Conservation (phyloP, 2,329 filamentous ascomycete species). For the Talaromyces piceae region DNA sequence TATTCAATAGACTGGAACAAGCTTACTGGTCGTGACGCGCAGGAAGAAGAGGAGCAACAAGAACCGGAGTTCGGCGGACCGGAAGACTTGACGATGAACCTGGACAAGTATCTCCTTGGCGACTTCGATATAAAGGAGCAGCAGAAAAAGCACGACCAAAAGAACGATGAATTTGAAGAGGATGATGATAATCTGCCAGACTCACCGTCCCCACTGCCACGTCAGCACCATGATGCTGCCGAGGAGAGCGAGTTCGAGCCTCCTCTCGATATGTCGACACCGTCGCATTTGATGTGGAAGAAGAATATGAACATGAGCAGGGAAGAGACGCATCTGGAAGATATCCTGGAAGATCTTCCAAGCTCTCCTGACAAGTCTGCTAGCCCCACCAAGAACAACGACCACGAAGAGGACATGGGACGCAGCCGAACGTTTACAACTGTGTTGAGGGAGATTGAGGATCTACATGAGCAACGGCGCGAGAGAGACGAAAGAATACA, state of each 20-base stretch:
- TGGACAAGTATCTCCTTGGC: constrained; percentile 33
- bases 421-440: constrained; percentile 15
- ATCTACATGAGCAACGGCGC: constrained; percentile 24
- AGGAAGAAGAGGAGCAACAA: constrained; percentile 20
- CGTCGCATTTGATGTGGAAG: constrained; percentile 32
- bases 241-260: constrained; percentile 38
- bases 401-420: constrained; percentile 15
- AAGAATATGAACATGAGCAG: constrained; percentile 16
- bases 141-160: neutral
- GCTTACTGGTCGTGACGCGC: constrained; percentile 22
- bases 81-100: constrained; percentile 36
- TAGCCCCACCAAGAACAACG: constrained; percentile 22
- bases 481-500: constrained; percentile 30
- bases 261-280: constrained; percentile 38
- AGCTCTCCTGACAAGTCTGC: constrained; percentile 16
- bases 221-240: constrained; percentile 17
- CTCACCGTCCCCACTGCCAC: constrained; percentile 14
- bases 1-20: constrained; percentile 35
- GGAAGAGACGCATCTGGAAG: constrained; percentile 29
- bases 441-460: constrained; percentile 25
- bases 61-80: constrained; percentile 34
- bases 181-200: constrained; percentile 14
- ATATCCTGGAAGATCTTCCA: constrained; percentile 29
- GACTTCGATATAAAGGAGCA: constrained; percentile 15
- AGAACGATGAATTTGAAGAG: constrained; percentile 8